Evolutionary conservation across 2,329 filamentous ascomycete genomes (phyloP).

Genomic region (Herpotrichia juniperi): DNA sequence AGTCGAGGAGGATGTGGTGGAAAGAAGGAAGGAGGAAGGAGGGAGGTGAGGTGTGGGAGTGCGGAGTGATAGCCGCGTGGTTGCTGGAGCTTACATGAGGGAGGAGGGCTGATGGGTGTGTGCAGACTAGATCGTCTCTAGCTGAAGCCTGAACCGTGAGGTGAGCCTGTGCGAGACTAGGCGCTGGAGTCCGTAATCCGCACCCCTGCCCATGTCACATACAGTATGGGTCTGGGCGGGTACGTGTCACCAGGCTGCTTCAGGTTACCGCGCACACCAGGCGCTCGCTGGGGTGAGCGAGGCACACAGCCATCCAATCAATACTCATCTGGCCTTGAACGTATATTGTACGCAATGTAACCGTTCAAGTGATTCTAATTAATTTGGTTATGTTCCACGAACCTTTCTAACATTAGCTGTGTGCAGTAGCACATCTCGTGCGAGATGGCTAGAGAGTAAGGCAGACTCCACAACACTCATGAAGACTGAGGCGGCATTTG

Average conservation of each 20-base stretch:
- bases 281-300: slow-evolving; percentile 5
- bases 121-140: slow-evolving; percentile 5
- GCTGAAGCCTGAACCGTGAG: slow-evolving; percentile 11
- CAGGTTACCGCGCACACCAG: slow-evolving; percentile 12
- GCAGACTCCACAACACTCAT: slow-evolving; percentile 5
- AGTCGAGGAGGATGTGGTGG: slow-evolving; percentile 1
- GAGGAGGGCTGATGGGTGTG: slow-evolving; percentile 2
- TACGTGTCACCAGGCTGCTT: slow-evolving; percentile 18
- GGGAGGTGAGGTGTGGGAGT: slow-evolving; percentile 9
- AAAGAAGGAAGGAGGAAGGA: slow-evolving; percentile 1
- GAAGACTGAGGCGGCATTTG: no score
- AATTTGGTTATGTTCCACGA: slow-evolving; percentile 8
- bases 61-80: slow-evolving; percentile 19
- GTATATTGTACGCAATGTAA: slow-evolving; percentile 17
- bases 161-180: background rate
- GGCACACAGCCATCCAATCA: slow-evolving; percentile 5
- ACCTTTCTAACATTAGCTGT: slow-evolving; percentile 14
- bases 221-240: background rate
- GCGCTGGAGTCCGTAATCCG: slow-evolving; percentile 18
- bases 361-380: slow-evolving; percentile 2
- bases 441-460: slow-evolving; percentile 3
- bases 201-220: slow-evolving; percentile 17
- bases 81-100: slow-evolving; percentile 19
- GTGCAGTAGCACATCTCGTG: background rate
- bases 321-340: background rate